Evolutionary conservation across 805 yeast genomes (phyloP).

Genomic region (Metschnikowia cubensis): DNA sequence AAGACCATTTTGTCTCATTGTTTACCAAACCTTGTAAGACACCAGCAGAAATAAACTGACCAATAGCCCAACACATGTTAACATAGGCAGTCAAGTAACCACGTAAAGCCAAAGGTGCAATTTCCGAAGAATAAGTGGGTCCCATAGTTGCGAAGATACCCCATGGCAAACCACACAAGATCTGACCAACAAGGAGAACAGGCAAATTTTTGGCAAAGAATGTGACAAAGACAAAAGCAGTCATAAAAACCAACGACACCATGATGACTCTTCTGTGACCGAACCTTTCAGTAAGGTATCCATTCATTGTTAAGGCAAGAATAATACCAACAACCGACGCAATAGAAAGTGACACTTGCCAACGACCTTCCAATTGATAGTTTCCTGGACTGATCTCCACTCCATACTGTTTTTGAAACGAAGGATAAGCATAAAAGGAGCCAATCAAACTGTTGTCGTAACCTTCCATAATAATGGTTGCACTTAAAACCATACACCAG

Average conservation of each 20-base stretch:
- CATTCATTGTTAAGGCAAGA: conserved; percentile 42
- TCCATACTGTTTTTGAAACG: conserved; percentile 9
- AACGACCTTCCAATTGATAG: conserved; percentile 8
- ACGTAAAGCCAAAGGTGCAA: conserved; percentile 50
- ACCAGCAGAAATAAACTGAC: conserved; percentile 54
- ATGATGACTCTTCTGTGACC: conserved; percentile 42
- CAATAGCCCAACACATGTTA: conserved; percentile 53
- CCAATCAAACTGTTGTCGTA: conserved; percentile 12
- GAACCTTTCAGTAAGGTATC: conserved; percentile 37
- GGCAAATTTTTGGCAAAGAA: conserved; percentile 43
- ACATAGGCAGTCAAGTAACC: conserved; percentile 47
- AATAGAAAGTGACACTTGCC: conserved; percentile 23
- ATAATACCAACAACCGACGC: conserved; percentile 27
- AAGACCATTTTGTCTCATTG: conserved; percentile 31
- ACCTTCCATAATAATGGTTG: conserved; percentile 13
- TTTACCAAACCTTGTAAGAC: conserved; percentile 38
- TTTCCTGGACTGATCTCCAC: neutral
- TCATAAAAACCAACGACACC: conserved; percentile 22
- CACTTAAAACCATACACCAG: conserved; percentile 10
- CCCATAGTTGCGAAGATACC: conserved; percentile 53
- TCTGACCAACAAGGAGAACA: conserved; percentile 40
- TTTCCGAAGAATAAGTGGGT: conserved; percentile 55
- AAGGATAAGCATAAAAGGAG: conserved; percentile 11
- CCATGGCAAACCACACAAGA: conserved; percentile 48
- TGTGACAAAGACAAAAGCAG: conserved; percentile 42